phyloP scores from a whole-genome alignment of 2,329 filamentous ascomycete genomes.

The Alternaria hordeiaustralica region DNA sequence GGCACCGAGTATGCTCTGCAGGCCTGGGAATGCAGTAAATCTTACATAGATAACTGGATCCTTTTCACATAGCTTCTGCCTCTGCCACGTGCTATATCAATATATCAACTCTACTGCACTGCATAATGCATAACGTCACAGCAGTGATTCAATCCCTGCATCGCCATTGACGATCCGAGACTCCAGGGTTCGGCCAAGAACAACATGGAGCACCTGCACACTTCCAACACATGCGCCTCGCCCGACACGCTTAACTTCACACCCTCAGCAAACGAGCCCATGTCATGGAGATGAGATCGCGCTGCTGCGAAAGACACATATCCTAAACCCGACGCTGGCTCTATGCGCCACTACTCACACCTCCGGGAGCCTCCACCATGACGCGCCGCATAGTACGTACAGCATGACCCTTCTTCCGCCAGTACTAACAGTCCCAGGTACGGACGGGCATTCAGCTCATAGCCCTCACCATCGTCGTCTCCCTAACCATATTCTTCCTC shows the following conservation, averaged over 20 bases:
- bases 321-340: constrained; percentile 12
- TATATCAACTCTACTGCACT: neutral
- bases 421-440: constrained; percentile 43
- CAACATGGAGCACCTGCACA: constrained; percentile 10
- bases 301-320: constrained; percentile 3
- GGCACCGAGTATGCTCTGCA: neutral
- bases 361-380: constrained; percentile 38
- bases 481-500: constrained; percentile 78
- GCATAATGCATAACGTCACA: neutral
- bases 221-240: constrained; percentile 15
- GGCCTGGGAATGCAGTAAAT: neutral
- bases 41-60: neutral
- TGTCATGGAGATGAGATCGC: constrained; percentile 21
- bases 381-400: constrained; percentile 48
- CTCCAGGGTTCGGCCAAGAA: constrained; percentile 26
- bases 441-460: constrained; percentile 77
- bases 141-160: constrained; percentile 10
- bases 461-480: constrained; percentile 66
- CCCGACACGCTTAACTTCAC: neutral
- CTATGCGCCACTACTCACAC: constrained; percentile 17
- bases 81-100: too few species aligned
- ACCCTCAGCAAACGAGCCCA: neutral
- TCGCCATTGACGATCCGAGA: constrained; percentile 21
- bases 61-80: too few species aligned
- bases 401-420: neutral